phyloP scores from a whole-genome alignment of 2,329 filamentous ascomycete genomes.

The Atkinsonella texensis region DNA sequence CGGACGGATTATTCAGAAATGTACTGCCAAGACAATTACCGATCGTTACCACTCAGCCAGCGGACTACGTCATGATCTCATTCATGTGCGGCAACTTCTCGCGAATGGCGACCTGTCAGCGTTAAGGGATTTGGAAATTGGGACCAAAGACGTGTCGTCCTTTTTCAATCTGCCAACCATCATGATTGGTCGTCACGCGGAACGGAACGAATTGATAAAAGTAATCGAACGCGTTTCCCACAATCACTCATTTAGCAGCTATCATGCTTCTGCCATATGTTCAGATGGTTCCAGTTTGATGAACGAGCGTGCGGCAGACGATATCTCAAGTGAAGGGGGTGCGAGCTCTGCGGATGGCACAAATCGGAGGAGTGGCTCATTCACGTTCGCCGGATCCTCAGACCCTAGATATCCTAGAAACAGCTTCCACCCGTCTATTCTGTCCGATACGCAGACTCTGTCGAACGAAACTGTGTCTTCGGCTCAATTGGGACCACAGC shows the following conservation, averaged over 20 bases:
- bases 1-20: slow-evolving; percentile 75
- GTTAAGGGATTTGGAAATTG: slow-evolving; percentile 64
- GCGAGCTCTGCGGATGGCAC: slow-evolving; percentile 44
- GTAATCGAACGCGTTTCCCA: slow-evolving; percentile 67
- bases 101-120: slow-evolving; percentile 61
- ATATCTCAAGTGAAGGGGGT: slow-evolving; percentile 44
- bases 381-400: slow-evolving; percentile 30
- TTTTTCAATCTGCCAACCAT: slow-evolving; percentile 76
- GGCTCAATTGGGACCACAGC: slow-evolving; percentile 26
- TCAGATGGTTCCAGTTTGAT: slow-evolving; percentile 44
- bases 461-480: slow-evolving; percentile 37
- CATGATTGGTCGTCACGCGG: slow-evolving; percentile 69
- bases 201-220: slow-evolving; percentile 56
- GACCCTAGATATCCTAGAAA: slow-evolving; percentile 28
- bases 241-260: slow-evolving; percentile 41
- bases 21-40: slow-evolving; percentile 76
- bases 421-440: slow-evolving; percentile 28
- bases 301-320: slow-evolving; percentile 36
- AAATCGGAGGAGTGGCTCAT: slow-evolving; percentile 36
- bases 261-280: slow-evolving; percentile 30
- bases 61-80: slow-evolving; percentile 71
- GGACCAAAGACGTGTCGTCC: slow-evolving; percentile 76
- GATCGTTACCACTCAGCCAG: slow-evolving; percentile 86
- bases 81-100: slow-evolving; percentile 61
- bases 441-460: slow-evolving; percentile 28